Evolutionary conservation across 202 grass and related monocot genomes (phyloP), one percentile per base, ranked within the genome.

Genomic region (Hordeum pubiflorum): DNA sequence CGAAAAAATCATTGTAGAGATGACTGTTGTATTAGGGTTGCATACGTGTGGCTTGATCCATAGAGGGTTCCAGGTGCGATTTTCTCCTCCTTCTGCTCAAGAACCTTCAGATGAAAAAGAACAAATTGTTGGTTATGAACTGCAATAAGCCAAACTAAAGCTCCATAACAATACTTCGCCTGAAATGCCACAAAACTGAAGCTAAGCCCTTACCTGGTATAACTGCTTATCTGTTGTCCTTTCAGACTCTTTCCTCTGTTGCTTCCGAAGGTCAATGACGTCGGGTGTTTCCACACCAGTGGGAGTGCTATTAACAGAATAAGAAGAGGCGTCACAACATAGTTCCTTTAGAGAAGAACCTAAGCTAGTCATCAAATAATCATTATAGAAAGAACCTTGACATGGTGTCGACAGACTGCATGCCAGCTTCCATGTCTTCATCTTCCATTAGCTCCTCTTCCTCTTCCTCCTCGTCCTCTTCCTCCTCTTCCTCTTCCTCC

Each of bases 201-300:
- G 44, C 11, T 0, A 36, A 81, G 22, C 31, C 78, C 14, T 88
- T 81, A 98, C 96, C 90, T 98, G 96, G 88, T 98, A 98, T 59
- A 93, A 34, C 39, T 85, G 90, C 46, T 87, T 89, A 69, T 97
- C 95, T 3, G 88, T 75, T 59, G 81, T 86, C 84, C 79, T 94
- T 62, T 94, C 91, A 27, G 92, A 89, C 64, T 98, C 95, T 85
- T 98, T 98, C 82, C 92, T 87, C 50, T 93, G 92, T 81, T 85
- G 95, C 80, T 98, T 98, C 34, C 95, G 89, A 44, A 97, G 90
- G 46, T 98, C 95, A 12, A 98, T 98, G 14, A 94, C 92, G 72
- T 94, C 95, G 79, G 95, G 95, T 74, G 95, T 98, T 88, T 97
- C 94, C 20, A 97, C 90, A 21, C 94, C 94, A 88, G 94, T 94